Conservation (phyloP, 352 stramenopile genomes). For the Pythium coloratum region DNA sequence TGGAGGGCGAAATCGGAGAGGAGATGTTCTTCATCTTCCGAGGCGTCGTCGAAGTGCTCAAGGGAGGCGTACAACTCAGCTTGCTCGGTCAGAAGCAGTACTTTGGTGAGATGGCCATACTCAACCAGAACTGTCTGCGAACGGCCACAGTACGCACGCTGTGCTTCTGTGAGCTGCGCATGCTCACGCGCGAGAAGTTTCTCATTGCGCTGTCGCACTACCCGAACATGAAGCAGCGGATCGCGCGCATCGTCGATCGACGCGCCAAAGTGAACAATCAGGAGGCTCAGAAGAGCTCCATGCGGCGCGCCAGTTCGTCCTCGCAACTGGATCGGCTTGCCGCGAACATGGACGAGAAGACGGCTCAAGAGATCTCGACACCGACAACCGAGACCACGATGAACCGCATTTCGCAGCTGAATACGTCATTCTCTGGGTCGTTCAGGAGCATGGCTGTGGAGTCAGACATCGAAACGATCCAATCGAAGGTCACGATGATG, state of each 20-base stretch:
- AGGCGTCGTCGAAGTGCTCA: slow-evolving; percentile 60
- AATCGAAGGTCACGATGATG: slow-evolving; percentile 53
- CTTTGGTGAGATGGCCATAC: slow-evolving; percentile 77
- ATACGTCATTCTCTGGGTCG: slow-evolving; percentile 80
- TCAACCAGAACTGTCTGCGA: slow-evolving; percentile 56
- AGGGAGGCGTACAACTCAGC: slow-evolving; percentile 45
- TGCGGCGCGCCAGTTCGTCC: slow-evolving; percentile 35
- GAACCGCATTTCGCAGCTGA: slow-evolving; percentile 82
- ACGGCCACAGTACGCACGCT: slow-evolving; percentile 65
- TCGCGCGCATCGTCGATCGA: slow-evolving; percentile 76
- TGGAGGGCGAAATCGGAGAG: slow-evolving; percentile 68
- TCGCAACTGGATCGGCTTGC: slow-evolving; percentile 57
- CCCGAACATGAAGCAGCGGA: slow-evolving; percentile 74
- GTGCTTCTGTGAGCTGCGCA: slow-evolving; percentile 73
- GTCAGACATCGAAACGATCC: slow-evolving; percentile 78
- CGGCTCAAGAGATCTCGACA: slow-evolving; percentile 41
- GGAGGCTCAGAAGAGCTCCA: slow-evolving; percentile 12
- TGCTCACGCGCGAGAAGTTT: slow-evolving; percentile 75
- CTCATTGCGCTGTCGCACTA: slow-evolving; percentile 72
- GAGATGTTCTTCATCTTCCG: slow-evolving; percentile 82
- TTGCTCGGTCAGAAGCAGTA: slow-evolving; percentile 76
- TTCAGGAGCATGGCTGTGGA: slow-evolving; percentile 70
- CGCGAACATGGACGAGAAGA: slow-evolving; percentile 56
- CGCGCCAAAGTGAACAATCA: slow-evolving; percentile 34
- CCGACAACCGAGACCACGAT: slow-evolving; percentile 53